phyloP scores from a whole-genome alignment of 2,329 filamentous ascomycete genomes.

The Arthrinium puccinioides region DNA sequence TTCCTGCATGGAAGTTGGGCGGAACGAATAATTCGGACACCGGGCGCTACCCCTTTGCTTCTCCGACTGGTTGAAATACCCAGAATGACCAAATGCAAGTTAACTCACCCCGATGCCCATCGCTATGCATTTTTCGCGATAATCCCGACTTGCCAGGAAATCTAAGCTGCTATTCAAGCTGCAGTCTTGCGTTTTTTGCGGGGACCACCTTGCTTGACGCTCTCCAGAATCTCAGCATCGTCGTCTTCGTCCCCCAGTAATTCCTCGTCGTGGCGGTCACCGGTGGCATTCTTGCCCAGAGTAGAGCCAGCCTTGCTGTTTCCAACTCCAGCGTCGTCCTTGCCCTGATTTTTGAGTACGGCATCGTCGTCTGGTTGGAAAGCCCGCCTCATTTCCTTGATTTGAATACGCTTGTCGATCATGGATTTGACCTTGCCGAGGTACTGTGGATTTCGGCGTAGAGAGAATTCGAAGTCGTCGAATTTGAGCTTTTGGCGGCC shows the following conservation, averaged over 20 bases:
- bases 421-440: conserved; percentile 86
- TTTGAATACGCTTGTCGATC: conserved; percentile 77
- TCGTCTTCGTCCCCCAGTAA: conserved; percentile 20
- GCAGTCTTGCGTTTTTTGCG: conserved; percentile 7
- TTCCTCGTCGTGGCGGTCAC: conserved; percentile 18
- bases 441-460: conserved; percentile 77
- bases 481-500: conserved; percentile 96
- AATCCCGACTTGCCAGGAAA: no score
- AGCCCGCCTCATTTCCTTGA: conserved; percentile 75
- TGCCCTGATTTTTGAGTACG: conserved; percentile 29
- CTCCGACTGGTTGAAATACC: no score
- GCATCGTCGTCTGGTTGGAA: conserved; percentile 62
- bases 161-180: no score
- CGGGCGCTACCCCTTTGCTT: no score
- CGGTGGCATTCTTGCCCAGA: conserved; percentile 1
- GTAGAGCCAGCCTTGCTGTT: conserved; percentile 25
- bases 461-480: conserved; percentile 93
- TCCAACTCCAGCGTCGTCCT: conserved; percentile 7
- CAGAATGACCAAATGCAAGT: no score
- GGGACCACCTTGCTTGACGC: conserved; percentile 3
- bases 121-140: no score
- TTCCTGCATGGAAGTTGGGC: no score
- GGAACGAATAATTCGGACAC: no score
- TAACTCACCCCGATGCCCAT: no score
- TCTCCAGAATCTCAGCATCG: conserved; percentile 6